Base-by-base conservation (phyloP, 2,329 filamentous ascomycete species). In the Xylariaceae sp. region DNA sequence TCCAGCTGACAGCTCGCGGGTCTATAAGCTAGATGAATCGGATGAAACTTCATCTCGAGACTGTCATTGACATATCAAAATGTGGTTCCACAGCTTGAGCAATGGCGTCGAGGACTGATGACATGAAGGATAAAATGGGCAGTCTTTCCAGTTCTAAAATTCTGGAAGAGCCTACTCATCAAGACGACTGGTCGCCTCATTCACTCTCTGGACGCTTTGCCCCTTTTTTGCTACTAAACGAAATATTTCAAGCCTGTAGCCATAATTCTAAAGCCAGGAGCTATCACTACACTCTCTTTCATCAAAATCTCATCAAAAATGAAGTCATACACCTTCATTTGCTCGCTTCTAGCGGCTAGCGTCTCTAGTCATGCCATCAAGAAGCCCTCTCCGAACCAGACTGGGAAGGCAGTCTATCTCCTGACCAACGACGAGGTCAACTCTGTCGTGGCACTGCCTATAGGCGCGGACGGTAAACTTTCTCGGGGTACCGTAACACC, bases 401-500 rank as follows among this genome's bases (percentile, higher is more conserved):
- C 60, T 9, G 67, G 60, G 20, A 80, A 79, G 63, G 81, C 81
- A 0, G 63, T 84, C 15, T 86, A 86, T 66, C 68, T 84, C 48
- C 68, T 83, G 32, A 82, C 77, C 29, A 87, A 86, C 59, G 73
- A 79, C 2, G 59, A 74, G 0, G 56, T 62, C 8, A 82, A 84
- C 47, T 65, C 73, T 0, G 72, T 85, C 2, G 71, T 83, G 1
- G 76, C 81, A 0, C 48, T 85, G 1, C 74, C 76, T 0, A 74
- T 85, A 27, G 69, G 65, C 0, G 39, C 58, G 0, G 70, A 82
- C 49, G 82, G 83, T 0, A 74, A 69, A 13, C 69, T 85, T 0
- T 73, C 71, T 0, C 65, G 67, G 3, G 78, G 76, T 0, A 70
- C 68, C 1, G 63, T 72, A 1, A 79, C 74, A 0, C 45, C 68